phyloP scores from a whole-genome alignment of 1,284 basidiomycete species.

The Vanrija humicola region DNA sequence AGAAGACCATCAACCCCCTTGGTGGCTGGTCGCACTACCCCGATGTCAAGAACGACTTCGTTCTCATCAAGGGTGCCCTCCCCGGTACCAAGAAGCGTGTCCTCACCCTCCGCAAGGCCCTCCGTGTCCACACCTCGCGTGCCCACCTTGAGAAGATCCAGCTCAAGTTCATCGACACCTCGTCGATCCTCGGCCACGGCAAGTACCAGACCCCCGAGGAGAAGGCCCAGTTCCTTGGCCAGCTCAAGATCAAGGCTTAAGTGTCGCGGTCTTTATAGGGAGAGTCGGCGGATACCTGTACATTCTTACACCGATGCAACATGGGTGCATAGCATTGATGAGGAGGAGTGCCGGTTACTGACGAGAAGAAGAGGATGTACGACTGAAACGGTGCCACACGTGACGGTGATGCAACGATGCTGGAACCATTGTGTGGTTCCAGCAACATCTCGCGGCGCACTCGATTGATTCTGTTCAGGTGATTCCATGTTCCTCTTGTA shows the following conservation, averaged over 20 bases:
- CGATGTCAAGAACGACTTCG: slow-evolving; percentile 96
- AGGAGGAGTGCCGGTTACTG: no score
- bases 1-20: slow-evolving; percentile 95
- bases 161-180: slow-evolving; percentile 56
- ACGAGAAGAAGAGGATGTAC: no score
- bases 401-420: no score
- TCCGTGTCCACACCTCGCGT: slow-evolving; percentile 52
- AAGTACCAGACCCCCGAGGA: slow-evolving; percentile 87
- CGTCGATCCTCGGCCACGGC: slow-evolving; percentile 58
- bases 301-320: no score
- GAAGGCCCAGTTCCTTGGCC: slow-evolving; percentile 89
- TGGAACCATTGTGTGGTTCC: no score
- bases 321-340: no score
- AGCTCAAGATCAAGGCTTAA: slow-evolving; percentile 50
- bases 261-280: neutral
- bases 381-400: no score
- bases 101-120: slow-evolving; percentile 41
- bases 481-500: no score
- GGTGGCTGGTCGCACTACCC: slow-evolving; percentile 98
- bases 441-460: no score
- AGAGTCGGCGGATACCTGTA: no score
- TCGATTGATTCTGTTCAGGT: no score
- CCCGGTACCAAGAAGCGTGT: slow-evolving; percentile 98
- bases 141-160: slow-evolving; percentile 73
- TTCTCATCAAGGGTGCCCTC: slow-evolving; percentile 91